These are phyloP conservation scores for Elaeagnus macrophylla DNA, from an alignment of 306 rosid genomes.

Conservation along the genomic window DNA sequence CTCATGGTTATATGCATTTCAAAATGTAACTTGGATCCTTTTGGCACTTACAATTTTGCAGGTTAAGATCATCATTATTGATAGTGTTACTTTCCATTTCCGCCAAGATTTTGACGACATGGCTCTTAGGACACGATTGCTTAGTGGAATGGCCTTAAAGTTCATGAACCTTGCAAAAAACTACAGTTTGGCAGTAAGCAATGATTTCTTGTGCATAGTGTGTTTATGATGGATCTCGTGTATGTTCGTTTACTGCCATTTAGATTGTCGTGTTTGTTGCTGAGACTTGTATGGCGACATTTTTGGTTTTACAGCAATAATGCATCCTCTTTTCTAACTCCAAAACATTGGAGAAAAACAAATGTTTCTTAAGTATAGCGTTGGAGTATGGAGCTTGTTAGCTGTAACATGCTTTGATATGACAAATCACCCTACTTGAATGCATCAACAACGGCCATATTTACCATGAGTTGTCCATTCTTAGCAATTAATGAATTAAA, in stretches of 20 bases:
- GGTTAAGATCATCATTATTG: conserved; percentile 79
- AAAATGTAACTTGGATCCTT: too few species aligned
- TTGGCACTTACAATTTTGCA: conserved; percentile 8
- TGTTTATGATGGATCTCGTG: not conserved
- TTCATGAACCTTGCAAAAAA: conserved; percentile 74
- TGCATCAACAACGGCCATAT: conserved; percentile 1
- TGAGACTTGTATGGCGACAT: too few species aligned
- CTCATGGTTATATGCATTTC: too few species aligned
- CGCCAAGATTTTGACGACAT: conserved; percentile 89
- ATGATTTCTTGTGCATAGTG: conserved; percentile 14
- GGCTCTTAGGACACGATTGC: conserved; percentile 79
- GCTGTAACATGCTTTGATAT: not conserved
- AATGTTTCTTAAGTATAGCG: not conserved
- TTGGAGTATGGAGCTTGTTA: conserved; percentile 4
- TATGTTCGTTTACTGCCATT: too few species aligned
- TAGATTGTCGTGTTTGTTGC: too few species aligned
- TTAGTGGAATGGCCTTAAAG: conserved; percentile 81
- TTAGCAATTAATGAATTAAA: conserved; percentile 1
- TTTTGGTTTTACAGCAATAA: too few species aligned
- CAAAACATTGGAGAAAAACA: too few species aligned
- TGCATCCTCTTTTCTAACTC: too few species aligned
- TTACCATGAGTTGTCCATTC: not conserved
- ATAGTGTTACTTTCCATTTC: conserved; percentile 91
- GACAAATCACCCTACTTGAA: not conserved
- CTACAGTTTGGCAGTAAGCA: conserved; percentile 62